These are phyloP conservation scores for Hypoxylon fragiforme DNA, from an alignment of 495 filamentous ascomycete species.

Conservation along the genomic window DNA sequence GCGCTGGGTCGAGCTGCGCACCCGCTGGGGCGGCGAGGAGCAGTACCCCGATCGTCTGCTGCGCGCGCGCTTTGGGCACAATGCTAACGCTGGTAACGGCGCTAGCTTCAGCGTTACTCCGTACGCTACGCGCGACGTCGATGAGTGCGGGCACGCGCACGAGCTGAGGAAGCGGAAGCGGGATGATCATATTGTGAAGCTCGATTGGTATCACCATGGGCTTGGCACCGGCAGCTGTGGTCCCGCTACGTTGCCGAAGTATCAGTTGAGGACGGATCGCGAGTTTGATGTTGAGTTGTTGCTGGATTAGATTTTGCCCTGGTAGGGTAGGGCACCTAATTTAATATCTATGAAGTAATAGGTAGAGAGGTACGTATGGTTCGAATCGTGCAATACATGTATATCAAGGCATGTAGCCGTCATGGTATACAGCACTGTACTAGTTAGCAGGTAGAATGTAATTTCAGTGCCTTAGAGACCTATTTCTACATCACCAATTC, in stretches of 20 bases:
- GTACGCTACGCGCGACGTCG: constrained; percentile 57
- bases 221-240: constrained; percentile 57
- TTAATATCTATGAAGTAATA: too few relatives aligned
- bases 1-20: constrained; percentile 57
- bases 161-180: constrained; percentile 54
- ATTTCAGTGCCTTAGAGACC: too few relatives aligned
- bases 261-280: constrained; percentile 48
- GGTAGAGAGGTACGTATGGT: neutral
- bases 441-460: too few relatives aligned
- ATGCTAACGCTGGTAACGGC: constrained; percentile 46
- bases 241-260: constrained; percentile 54
- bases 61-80: constrained; percentile 44
- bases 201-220: constrained; percentile 64
- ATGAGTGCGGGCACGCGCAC: constrained; percentile 60
- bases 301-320: constrained; percentile 37
- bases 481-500: too few relatives aligned
- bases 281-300: constrained; percentile 55
- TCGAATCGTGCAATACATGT: neutral
- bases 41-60: constrained; percentile 37
- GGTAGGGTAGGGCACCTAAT: neutral
- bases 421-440: too few relatives aligned
- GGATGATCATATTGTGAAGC: constrained; percentile 57
- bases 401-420: too few relatives aligned
- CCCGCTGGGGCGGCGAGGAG: constrained; percentile 33
- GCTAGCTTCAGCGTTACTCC: constrained; percentile 57